phyloP scores from a whole-genome alignment of 768 basidiomycete genomes.

The Mycena capillaripes region DNA sequence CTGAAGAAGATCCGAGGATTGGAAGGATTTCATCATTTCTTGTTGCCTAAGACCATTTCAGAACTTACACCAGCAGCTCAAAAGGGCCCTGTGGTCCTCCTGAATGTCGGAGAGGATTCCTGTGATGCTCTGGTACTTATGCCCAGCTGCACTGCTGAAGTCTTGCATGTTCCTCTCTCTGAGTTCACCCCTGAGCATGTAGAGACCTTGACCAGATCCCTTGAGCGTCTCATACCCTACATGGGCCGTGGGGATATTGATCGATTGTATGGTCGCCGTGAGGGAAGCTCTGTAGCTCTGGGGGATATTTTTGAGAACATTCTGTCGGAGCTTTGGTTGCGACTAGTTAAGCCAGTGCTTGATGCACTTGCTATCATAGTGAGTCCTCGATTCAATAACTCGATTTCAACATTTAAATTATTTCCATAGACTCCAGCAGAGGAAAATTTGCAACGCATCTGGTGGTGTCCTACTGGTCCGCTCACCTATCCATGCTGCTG shows the following conservation, averaged over 20 bases:
- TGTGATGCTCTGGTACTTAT: neutral
- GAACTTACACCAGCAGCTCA: neutral
- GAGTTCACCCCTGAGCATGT: neutral
- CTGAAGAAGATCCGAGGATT: neutral
- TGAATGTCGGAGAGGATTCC: neutral
- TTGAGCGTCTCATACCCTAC: neutral
- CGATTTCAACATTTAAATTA: neutral
- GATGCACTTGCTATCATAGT: neutral
- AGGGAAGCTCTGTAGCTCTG: neutral
- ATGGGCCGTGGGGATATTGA: neutral
- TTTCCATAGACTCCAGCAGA: neutral
- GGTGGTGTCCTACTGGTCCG: neutral
- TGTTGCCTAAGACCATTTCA: neutral
- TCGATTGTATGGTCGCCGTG: neutral
- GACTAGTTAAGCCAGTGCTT: neutral
- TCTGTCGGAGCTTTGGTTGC: neutral
- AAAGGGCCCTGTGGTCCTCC: neutral
- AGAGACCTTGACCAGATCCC: neutral
- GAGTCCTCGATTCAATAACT: neutral
- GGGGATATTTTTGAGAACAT: neutral
- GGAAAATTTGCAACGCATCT: neutral
- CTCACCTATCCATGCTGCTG: neutral
- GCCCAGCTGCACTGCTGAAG: neutral
- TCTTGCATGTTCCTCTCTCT: neutral
- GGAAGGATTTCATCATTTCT: neutral